Evolutionary conservation across 345 rosid genomes (phyloP).

Genomic region (Hibiscus syriacus): DNA sequence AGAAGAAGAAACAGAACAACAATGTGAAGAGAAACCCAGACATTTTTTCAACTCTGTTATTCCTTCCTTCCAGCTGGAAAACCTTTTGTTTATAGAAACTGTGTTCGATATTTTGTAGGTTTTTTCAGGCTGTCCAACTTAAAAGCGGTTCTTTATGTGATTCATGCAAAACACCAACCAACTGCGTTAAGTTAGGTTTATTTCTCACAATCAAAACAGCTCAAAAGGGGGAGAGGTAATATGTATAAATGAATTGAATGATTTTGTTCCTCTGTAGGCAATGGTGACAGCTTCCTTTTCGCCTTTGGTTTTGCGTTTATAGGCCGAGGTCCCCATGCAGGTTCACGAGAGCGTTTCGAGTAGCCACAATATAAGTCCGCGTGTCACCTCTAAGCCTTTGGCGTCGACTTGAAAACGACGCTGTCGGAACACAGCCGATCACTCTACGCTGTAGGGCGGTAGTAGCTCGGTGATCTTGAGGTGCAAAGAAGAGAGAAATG

Average conservation of each 20-base stretch:
- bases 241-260: neutral
- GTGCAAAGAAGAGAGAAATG: no score
- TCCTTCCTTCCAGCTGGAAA: neutral
- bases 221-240: constrained; percentile 24
- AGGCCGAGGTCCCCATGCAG: constrained; percentile 19
- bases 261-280: constrained; percentile 19
- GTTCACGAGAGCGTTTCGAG: constrained; percentile 32
- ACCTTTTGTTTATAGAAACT: neutral
- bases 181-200: constrained; percentile 28
- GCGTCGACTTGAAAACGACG: neutral
- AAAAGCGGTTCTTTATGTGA: constrained; percentile 12
- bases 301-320: neutral
- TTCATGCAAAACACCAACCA: constrained; percentile 33
- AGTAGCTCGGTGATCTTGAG: no score
- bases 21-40: constrained; percentile 24
- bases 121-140: neutral
- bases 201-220: constrained; percentile 23
- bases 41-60: constrained; percentile 20
- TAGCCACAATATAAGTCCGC: constrained; percentile 19
- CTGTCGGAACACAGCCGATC: no score
- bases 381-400: neutral
- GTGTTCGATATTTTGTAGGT: no score
- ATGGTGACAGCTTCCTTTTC: no score
- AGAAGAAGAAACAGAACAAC: constrained; percentile 21
- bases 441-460: no score